Conservation (phyloP, 1,284 basidiomycete genomes). For the Ustilago cynodontis region DNA sequence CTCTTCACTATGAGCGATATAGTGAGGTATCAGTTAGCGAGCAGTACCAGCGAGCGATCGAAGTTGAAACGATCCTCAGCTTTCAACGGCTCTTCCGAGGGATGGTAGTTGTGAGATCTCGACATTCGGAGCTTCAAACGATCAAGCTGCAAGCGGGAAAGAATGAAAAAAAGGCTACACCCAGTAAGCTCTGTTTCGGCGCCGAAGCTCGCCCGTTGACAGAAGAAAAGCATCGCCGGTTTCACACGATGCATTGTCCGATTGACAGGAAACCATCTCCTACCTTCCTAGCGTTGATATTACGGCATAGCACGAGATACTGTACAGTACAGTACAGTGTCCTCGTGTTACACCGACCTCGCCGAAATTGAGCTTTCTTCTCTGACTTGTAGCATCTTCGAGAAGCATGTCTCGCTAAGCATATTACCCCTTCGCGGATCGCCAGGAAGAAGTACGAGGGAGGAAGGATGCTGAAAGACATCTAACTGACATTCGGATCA, state of each 20-base stretch:
- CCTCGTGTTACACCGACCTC: background rate
- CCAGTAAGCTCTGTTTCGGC: slow-evolving; percentile 9
- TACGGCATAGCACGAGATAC: no score
- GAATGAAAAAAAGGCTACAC: background rate
- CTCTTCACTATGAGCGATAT: no score
- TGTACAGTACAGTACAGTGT: no score
- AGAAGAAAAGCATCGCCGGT: background rate
- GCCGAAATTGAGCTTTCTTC: background rate
- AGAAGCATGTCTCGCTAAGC: background rate
- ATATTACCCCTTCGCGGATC: background rate
- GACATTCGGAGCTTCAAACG: no score
- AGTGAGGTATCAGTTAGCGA: no score
- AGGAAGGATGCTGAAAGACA: slow-evolving; percentile 3
- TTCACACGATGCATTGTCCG: slow-evolving; percentile 34
- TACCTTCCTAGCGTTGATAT: background rate
- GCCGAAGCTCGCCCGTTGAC: slow-evolving; percentile 9
- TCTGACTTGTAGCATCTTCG: background rate
- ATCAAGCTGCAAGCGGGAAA: no score
- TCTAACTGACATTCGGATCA: background rate
- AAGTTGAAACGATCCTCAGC: no score
- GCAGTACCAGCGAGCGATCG: no score
- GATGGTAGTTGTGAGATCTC: no score
- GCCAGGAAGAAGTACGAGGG: background rate
- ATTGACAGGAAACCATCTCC: slow-evolving; percentile 10
- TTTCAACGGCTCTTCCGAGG: no score